Base-by-base conservation (phyloP, 768 basidiomycete genomes). In the Leucocoprinus leucothites region DNA sequence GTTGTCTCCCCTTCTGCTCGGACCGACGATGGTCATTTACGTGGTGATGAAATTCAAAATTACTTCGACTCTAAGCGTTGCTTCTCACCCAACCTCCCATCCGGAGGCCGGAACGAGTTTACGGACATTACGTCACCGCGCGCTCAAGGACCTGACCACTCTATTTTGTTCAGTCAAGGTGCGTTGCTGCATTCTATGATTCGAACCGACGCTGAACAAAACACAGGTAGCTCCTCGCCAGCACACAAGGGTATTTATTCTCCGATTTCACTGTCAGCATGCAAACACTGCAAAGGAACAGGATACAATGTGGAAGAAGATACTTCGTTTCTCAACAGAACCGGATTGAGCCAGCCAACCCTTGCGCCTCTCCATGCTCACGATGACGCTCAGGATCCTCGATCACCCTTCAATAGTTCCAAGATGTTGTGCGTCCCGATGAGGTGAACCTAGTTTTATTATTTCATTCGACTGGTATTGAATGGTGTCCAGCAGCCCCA, bases 241-340 rank as follows among this genome's bases (percentile, higher is more conserved):
- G 19, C 46, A 11, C 24, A n/a, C 14, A 41, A n/a, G 38, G 41
- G 40, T 14, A 42, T 8, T 16, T 14, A 24, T 19, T 35, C 51
- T 21, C 11, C 45, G 14, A 14, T 31, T 22, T 25, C 24, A 24
- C 7, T 19, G 19, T 48, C 51, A 19, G 5, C 51, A 14, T 55
- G 53, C 45, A 41, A 31, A n/a, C 36, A 55, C 4, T 48, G 53
- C 18, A 55, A 48, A 3, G 53, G 53, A 22, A 48, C 53, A 48
- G 53, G 53, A 19, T 47, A 19, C 19, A 38, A 41, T 11, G 18
- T 14, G 31, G 46, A 41, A 48, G 53, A 26, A n/a, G 25, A 35
- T 34, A 44, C 28, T 11, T 40, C 53, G n/a, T 11, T 48, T 55
- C 24, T 48, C 14, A 46, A 48, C 9, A 48, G 36, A 22, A 38